A percentile compares a stretch with the other conserved stretches of the same genome.
These are phyloP conservation scores for Alternaria hordeiaustralica DNA, from an alignment of 2,329 filamentous ascomycete species.

Conservation along the genomic window DNA sequence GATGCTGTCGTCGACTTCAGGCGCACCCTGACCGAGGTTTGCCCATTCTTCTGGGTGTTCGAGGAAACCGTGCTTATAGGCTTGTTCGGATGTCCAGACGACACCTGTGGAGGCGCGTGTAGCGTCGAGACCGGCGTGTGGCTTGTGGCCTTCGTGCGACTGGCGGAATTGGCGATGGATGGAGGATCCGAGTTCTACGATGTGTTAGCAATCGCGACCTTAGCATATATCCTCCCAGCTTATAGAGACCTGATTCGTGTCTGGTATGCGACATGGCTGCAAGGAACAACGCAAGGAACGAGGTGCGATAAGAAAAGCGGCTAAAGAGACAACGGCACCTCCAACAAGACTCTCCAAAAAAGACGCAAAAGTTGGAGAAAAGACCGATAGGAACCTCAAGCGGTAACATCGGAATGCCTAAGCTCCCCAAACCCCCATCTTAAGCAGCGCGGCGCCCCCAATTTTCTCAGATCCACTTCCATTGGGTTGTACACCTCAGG, in stretches of 20 bases:
- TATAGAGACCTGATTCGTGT: constrained; percentile 13
- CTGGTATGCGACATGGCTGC: constrained; percentile 5
- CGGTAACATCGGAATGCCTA: not conserved
- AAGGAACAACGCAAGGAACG: not conserved
- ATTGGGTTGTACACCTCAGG: constrained; percentile 2
- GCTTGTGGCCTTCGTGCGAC: constrained; percentile 88
- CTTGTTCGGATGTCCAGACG: constrained; percentile 89
- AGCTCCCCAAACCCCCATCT: not conserved
- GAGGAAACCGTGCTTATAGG: constrained; percentile 84
- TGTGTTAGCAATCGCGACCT: not conserved
- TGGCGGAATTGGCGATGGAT: constrained; percentile 88
- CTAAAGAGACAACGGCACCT: not conserved
- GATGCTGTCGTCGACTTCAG: constrained; percentile 93
- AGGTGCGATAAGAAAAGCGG: not conserved
- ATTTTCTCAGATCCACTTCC: constrained; percentile 2
- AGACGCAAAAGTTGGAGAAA: not conserved
- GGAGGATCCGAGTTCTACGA: constrained; percentile 76
- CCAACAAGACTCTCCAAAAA: not conserved
- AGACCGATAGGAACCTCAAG: not conserved
- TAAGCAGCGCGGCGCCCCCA: not conserved
- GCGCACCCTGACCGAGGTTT: constrained; percentile 91
- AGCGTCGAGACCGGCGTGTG: constrained; percentile 89
- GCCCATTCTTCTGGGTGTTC: constrained; percentile 86
- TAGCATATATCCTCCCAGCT: not conserved
- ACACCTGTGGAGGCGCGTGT: constrained; percentile 90